Base-by-base conservation (phyloP, 768 basidiomycete genomes). In the Suillus hirtellus region DNA sequence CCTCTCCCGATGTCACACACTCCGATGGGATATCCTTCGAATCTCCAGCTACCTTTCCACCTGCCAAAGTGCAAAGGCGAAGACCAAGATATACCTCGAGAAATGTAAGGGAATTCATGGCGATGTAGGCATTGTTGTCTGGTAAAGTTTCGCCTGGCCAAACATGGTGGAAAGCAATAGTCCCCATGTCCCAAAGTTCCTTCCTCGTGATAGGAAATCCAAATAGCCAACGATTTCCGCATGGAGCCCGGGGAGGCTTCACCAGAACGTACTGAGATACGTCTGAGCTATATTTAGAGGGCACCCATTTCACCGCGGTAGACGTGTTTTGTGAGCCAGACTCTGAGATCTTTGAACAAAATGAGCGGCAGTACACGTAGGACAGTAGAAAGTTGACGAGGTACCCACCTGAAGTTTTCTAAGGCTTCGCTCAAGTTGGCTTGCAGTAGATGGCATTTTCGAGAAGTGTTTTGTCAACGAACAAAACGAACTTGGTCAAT, bases 101-200 rank as follows among this genome's bases (percentile, higher is more conserved):
- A n/a, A 47, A 60, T 5, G n/a, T 6, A 14, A 27, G n/a, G 5
- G 60, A 27, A 27, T 60, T 60, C 35, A 19, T 17, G 10, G 3
- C 3, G n/a, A 60, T 7, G 34, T 38, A 37, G 11, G 2, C 0
- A 8, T 9, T 4, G 34, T 54, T 4, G n/a, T 15, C 34, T 34
- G 47, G 47, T 24, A 47, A 24, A 14, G n/a, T 21, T 12, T 38
- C 2, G 24, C 11, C 50, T 31, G 60, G 60, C n/a, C 6, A 11
- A 60, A 60, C 38, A 1, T 35, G 24, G 1, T 38, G 21, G 43
- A 60, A 60, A 34, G 46, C 11, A 19, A 60, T 60, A n/a, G 38
- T 10, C 5, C 46, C 46, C 34, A 46, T 7, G 3, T 38, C 1
- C 46, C 35, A 47, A 19, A 53, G 15, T 2, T 53, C 52, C 24